phyloP scores from a whole-genome alignment of 2,329 filamentous ascomycete genomes.

The Neonectria neomacrospora region DNA sequence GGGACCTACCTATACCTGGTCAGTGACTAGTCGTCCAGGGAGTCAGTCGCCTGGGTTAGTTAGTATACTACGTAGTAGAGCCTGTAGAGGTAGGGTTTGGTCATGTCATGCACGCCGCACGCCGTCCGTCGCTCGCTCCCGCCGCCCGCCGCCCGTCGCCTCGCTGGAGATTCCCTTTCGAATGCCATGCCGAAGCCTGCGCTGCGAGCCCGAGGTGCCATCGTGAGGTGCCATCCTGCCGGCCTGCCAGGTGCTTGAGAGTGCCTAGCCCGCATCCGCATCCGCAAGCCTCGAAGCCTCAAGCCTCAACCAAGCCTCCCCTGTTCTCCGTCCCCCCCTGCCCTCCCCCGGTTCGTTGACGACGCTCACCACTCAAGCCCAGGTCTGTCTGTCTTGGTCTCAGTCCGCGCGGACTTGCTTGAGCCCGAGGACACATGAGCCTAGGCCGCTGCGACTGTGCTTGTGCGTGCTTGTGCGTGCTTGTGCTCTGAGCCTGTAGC shows the following conservation, averaged over 20 bases:
- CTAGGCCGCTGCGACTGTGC: not conserved
- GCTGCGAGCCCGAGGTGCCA: not conserved
- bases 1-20: too few species aligned
- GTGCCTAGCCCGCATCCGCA: not conserved
- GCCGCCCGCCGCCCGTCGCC: slow-evolving; percentile 3
- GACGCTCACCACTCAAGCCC: not conserved
- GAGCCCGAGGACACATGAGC: slow-evolving; percentile 18
- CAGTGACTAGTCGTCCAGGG: too few species aligned
- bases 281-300: not conserved
- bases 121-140: not conserved
- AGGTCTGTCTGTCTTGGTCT: not conserved
- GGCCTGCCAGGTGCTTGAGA: not conserved
- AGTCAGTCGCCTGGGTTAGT: too few species aligned
- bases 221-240: not conserved
- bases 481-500: not conserved
- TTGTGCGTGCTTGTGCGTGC: not conserved
- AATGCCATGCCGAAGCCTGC: slow-evolving; percentile 20
- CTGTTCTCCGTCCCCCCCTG: not conserved
- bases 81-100: slow-evolving; percentile 7
- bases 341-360: not conserved
- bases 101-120: slow-evolving; percentile 27
- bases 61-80: too few species aligned
- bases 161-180: slow-evolving; percentile 17
- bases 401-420: slow-evolving; percentile 10
- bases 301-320: not conserved